phyloP scores from a whole-genome alignment of 768 basidiomycete species.

The Russula abietina region DNA sequence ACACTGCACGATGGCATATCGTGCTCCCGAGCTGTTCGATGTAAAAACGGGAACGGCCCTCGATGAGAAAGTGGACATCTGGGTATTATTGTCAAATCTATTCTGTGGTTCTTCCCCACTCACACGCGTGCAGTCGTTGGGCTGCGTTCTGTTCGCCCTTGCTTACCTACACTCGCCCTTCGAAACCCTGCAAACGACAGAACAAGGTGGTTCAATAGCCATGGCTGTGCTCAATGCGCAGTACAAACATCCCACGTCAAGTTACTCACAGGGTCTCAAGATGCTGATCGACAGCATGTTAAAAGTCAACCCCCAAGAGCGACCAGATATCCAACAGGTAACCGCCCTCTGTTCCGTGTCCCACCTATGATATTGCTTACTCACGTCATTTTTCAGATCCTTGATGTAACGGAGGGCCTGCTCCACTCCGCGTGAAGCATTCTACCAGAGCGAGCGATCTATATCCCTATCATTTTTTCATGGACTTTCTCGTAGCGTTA shows the following conservation, averaged over 20 bases:
- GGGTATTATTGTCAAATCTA: slow-evolving; percentile 50
- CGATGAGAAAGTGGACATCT: slow-evolving; percentile 95
- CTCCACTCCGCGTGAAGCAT: slow-evolving; percentile 8
- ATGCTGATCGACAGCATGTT: slow-evolving; percentile 82
- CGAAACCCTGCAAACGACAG: slow-evolving; percentile 84
- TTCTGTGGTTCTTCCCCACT: background rate
- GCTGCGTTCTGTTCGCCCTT: slow-evolving; percentile 90
- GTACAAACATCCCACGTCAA: slow-evolving; percentile 81
- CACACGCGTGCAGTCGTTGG: slow-evolving; percentile 61
- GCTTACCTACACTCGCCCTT: slow-evolving; percentile 96
- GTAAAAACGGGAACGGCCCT: slow-evolving; percentile 84
- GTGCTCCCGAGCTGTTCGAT: slow-evolving; percentile 96
- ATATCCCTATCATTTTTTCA: background rate
- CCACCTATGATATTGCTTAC: background rate
- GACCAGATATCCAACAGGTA: slow-evolving; percentile 86
- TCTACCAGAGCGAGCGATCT: background rate
- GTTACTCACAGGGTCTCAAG: slow-evolving; percentile 80
- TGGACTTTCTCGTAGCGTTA: slow-evolving; percentile 3
- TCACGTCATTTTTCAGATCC: slow-evolving; percentile 42
- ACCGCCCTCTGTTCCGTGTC: slow-evolving; percentile 23
- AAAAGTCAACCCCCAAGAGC: slow-evolving; percentile 69
- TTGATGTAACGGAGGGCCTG: slow-evolving; percentile 39
- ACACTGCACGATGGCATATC: slow-evolving; percentile 97
- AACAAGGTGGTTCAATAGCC: slow-evolving; percentile 93
- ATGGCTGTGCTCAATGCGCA: slow-evolving; percentile 95